Base-by-base conservation (phyloP, 768 basidiomycete species). In the Rhodotorula kratochvilovae region DNA sequence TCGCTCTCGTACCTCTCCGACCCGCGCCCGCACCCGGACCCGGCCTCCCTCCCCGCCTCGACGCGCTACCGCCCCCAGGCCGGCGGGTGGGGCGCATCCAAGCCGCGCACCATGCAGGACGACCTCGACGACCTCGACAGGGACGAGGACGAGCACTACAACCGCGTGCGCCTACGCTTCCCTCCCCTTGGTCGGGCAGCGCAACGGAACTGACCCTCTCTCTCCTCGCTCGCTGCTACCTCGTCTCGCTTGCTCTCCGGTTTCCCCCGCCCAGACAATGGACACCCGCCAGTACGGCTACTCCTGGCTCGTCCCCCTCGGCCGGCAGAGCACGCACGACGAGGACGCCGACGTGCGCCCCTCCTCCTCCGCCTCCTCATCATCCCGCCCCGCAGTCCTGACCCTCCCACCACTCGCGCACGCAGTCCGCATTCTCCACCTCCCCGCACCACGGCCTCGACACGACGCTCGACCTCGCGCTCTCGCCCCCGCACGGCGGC, bases 261-360 rank as follows among this genome's bases (percentile, higher is more conserved):
- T 25, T 8, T 2, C 25, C 17, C 2, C 31, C 53, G 29, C 50
- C 27, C 66, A 68, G 68, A 33, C 48, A 21, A n/a, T n/a, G 13
- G 68, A 74, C 8, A 55, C 55, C 3, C 69, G 63, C 21, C 61
- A 67, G 31, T 69, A 64, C 46, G 73, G 73, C 27, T 55, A 67
- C 55, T 23, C 57, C 2, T 74, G 68, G 68, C 63, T 74, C 31
- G 53, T 74, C 17, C 73, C 73, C 7, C 63, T 74, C 25, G 73
- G 73, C 8, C 50, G 68, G 16, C 68, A 67, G 33, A 61, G 56
- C 54, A 74, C 73, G 15, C 68, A 74, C 43, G 68, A 70, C 13
- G 68, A 70, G 8, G 73, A 74, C 15, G 68, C 55, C 2, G 68
- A 67, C 51, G 68, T 67, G 51, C 42, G 68, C 23, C 58, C 8